Evolutionary conservation across 257 asterid genomes (phyloP).

Genomic region (Solanum sitiens): DNA sequence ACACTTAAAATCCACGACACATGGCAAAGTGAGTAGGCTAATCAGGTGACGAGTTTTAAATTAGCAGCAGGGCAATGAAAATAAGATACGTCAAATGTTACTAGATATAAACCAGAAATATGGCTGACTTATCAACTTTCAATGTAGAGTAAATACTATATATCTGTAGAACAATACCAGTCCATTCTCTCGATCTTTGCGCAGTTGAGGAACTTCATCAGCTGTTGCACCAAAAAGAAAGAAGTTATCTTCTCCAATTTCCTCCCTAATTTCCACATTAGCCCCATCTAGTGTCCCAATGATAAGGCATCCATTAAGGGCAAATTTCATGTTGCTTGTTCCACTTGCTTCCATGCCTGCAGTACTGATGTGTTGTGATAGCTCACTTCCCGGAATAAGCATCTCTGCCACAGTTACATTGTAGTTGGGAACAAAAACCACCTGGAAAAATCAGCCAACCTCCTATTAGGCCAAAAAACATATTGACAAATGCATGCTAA

Average conservation of each 20-base stretch:
- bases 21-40: neutral
- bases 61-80: neutral
- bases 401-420: conserved; percentile 98
- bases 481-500: neutral
- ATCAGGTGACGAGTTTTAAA: neutral
- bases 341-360: conserved; percentile 99
- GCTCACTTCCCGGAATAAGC: conserved; percentile 97
- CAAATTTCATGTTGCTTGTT: conserved; percentile 97
- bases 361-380: conserved; percentile 97
- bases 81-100: neutral
- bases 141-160: neutral
- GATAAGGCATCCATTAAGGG: conserved; percentile 95
- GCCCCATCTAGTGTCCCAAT: conserved; percentile 98
- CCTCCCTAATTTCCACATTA: conserved; percentile 96
- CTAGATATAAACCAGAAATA: neutral
- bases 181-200: conserved; percentile 90
- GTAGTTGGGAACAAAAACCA: conserved; percentile 93
- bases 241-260: conserved; percentile 81
- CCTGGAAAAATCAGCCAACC: conserved; percentile 32
- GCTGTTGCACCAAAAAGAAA: conserved; percentile 96
- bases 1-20: neutral
- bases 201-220: conserved; percentile 74
- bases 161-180: conserved; percentile 28
- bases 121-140: neutral
- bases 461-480: neutral